A percentile compares a stretch with the other conserved stretches of the same genome.
These are phyloP conservation scores for Pyrus betulifolia DNA, from an alignment of 306 rosid genomes.

Conservation along the genomic window DNA sequence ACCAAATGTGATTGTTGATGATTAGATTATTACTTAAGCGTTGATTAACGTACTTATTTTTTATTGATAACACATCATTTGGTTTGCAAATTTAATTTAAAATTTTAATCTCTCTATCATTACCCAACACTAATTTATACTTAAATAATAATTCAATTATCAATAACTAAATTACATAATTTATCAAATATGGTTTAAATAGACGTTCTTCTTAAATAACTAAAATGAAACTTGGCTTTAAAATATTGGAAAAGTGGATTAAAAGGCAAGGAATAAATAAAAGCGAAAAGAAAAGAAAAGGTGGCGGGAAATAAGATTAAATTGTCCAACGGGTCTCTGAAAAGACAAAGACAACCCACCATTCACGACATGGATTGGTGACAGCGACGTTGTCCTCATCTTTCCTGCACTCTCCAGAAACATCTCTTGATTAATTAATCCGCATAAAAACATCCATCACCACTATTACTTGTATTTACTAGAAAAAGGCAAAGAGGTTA, in stretches of 20 bases:
- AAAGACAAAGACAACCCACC: slow-evolving; percentile 4
- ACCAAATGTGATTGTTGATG: no score
- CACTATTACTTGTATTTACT: neutral
- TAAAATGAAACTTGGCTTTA: neutral
- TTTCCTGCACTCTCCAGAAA: slow-evolving; percentile 11
- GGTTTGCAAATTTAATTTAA: no score
- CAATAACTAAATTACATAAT: no score
- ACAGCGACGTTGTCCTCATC: neutral
- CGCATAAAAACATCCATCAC: neutral
- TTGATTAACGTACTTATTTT: no score
- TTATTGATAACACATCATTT: fast-evolving
- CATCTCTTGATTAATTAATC: neutral
- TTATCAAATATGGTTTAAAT: no score
- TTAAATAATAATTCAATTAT: no score
- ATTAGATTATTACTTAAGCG: no score
- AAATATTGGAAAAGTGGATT: neutral
- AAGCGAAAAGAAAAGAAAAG: neutral
- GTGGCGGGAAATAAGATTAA: neutral
- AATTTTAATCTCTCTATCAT: no score
- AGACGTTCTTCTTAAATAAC: no score
- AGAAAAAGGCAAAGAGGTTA: neutral
- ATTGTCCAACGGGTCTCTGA: neutral
- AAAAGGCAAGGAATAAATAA: neutral
- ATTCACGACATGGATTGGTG: neutral
- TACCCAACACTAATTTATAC: no score